Evolutionary conservation across 345 rosid species (phyloP).

Genomic region (Sisymbrium altissimum): DNA sequence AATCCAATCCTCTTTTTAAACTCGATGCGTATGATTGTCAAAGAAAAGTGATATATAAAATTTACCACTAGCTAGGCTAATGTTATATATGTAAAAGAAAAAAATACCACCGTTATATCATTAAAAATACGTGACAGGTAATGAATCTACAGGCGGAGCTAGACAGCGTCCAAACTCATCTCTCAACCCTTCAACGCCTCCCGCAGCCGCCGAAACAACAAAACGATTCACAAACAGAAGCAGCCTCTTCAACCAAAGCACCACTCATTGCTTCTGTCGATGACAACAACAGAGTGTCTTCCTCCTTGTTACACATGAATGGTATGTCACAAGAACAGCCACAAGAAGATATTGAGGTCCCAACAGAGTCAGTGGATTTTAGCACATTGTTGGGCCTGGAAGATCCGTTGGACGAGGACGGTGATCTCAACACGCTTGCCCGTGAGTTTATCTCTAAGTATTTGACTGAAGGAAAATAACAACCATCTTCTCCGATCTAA

Average conservation of each 20-base stretch:
- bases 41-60: background rate
- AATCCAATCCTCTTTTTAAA: background rate
- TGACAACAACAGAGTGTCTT: constrained; percentile 19
- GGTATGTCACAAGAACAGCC: background rate
- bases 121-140: constrained; percentile 37
- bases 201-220: constrained; percentile 22
- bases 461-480: constrained; percentile 40
- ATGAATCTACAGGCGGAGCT: constrained; percentile 73
- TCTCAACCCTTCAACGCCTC: constrained; percentile 44
- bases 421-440: constrained; percentile 45
- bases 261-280: constrained; percentile 29
- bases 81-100: background rate
- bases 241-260: constrained; percentile 15
- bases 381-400: constrained; percentile 13
- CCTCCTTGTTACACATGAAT: constrained; percentile 28
- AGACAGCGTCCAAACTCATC: constrained; percentile 51
- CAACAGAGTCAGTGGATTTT: background rate
- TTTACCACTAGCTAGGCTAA: background rate
- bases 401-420: constrained; percentile 30
- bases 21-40: too few species aligned
- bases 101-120: background rate
- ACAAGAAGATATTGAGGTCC: constrained; percentile 11
- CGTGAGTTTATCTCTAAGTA: constrained; percentile 48
- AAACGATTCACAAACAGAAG: constrained; percentile 23
- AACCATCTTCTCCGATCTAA: constrained; percentile 31